Percentiles rank a stretch among this genome's conserved stretches.
These are phyloP conservation scores for Mycena rebaudengoi DNA, from an alignment of 768 basidiomycete genomes.

Conservation along the genomic window DNA sequence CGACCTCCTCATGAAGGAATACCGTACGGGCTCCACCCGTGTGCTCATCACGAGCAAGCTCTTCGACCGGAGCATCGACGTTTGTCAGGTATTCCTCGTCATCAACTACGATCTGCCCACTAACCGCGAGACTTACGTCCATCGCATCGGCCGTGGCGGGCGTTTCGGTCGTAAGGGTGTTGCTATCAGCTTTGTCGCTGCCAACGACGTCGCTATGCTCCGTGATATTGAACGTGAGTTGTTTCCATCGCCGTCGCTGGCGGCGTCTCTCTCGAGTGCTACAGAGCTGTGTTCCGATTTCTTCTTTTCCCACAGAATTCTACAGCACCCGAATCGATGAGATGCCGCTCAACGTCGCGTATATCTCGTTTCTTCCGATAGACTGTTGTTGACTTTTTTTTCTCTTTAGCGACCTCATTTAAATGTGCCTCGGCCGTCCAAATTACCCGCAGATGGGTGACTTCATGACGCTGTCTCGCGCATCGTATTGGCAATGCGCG, in stretches of 20 bases:
- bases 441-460: no score
- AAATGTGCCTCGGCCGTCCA: slow-evolving; percentile 52
- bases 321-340: slow-evolving; percentile 97
- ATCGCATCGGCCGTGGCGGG: slow-evolving; percentile 96
- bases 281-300: slow-evolving; percentile 12
- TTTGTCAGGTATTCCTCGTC: slow-evolving; percentile 95
- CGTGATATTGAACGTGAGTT: slow-evolving; percentile 95
- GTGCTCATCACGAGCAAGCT: slow-evolving; percentile 99
- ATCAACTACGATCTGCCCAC: slow-evolving; percentile 95
- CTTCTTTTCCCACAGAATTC: slow-evolving; percentile 54
- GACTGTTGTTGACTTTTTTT: slow-evolving; percentile 25
- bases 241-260: no score
- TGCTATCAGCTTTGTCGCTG: slow-evolving; percentile 96
- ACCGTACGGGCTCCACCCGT: slow-evolving; percentile 97
- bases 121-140: slow-evolving; percentile 98
- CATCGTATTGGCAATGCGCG: no score
- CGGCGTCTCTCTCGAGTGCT: no score
- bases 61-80: slow-evolving; percentile 97
- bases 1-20: slow-evolving; percentile 98
- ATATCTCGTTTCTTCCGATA: slow-evolving; percentile 41
- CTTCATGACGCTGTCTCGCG: no score
- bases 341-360: slow-evolving; percentile 97
- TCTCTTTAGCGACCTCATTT: slow-evolving; percentile 78
- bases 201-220: slow-evolving; percentile 91
- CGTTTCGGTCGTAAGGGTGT: slow-evolving; percentile 98